A percentile compares a stretch with the other conserved stretches of the same genome.
Evolutionary conservation across 805 yeast species (phyloP).

Genomic region (Cyberlindnera samutprakarnensis): DNA sequence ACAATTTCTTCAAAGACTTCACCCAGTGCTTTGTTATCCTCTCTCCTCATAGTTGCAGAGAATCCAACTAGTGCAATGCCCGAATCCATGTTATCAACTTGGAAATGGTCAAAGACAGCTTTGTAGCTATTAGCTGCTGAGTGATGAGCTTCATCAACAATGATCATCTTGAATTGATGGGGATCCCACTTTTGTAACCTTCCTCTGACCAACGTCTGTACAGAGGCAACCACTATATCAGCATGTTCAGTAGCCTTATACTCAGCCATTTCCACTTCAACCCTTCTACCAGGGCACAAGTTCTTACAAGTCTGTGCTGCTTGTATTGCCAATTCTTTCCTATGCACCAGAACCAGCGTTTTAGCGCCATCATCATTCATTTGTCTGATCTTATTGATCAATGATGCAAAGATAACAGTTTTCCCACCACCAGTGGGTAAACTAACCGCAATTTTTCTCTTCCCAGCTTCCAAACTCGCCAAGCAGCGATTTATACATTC

Average conservation of each 20-base stretch:
- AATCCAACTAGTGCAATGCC: constrained; percentile 66
- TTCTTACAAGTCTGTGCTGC: constrained; percentile 43
- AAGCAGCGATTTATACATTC: constrained; percentile 58
- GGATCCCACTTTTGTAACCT: constrained; percentile 52
- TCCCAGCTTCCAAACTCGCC: constrained; percentile 36
- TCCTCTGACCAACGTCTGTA: constrained; percentile 50
- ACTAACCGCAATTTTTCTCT: constrained; percentile 65
- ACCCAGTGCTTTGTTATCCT: constrained; percentile 58
- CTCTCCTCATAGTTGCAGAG: constrained; percentile 78
- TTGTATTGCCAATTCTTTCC: constrained; percentile 72
- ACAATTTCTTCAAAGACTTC: constrained; percentile 65
- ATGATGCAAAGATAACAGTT: constrained; percentile 65
- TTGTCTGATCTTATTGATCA: constrained; percentile 40
- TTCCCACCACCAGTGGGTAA: constrained; percentile 95
- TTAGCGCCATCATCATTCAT: constrained; percentile 23
- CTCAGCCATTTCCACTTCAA: constrained; percentile 67
- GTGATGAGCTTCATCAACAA: constrained; percentile 92
- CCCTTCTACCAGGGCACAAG: constrained; percentile 41
- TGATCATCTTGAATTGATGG: constrained; percentile 56
- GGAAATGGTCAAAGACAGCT: constrained; percentile 50
- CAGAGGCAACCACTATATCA: constrained; percentile 72
- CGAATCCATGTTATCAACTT: constrained; percentile 23
- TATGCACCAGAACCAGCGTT: constrained; percentile 65
- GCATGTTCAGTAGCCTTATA: constrained; percentile 32
- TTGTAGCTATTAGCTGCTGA: constrained; percentile 67